Evolutionary conservation across 1,139 yeast genomes (phyloP), one percentile per base, ranked within the genome.

Genomic region (Pichia sp.): DNA sequence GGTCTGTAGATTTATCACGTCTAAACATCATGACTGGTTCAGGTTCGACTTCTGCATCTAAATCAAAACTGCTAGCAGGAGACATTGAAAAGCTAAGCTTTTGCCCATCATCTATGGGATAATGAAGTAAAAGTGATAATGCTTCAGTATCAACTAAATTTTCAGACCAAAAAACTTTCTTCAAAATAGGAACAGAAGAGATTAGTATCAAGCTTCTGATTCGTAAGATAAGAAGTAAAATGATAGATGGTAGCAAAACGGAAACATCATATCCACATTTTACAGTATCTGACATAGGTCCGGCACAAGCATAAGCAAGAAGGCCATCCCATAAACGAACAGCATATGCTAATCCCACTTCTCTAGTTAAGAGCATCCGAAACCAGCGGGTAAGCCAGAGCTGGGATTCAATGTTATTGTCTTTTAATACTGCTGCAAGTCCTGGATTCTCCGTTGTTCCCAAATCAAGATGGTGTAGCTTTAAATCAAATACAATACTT

Each of bases 331-430:
- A 74, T 3, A 79, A 53, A 19, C 64, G 58, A 20, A 71, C 60
- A 0, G 74, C 65, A 28, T 67, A 61, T 3, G 65, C 64, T 36
- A 71, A 57, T 1, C 82, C 82, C 26, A 81, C 53, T 51, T 81
- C 89, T 44, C 89, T 60, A 11, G 77, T 57, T 26, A 80, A 63
- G 1, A 80, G 46, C 33, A 81, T 59, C 38, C 88, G 62, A 15
- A 77, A 71, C 67, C 79, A 81, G 42, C 88, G 60, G 23, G 81
- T 75, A 18, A 79, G 63, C 88, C 88, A 81, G 26, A 81, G 64
- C 43, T 79, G 77, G 8, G 81, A 70, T 44, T 78, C 83, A 5
- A 78, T 58, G 42, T 66, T 68, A 43, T 77, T 63, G 8, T 46
- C 41, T 19, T 44, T 37, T 15, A 48, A 38, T 4, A 46, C 40